Conservation (phyloP, 345 rosid genomes). For the Lenwebbia sp. region DNA sequence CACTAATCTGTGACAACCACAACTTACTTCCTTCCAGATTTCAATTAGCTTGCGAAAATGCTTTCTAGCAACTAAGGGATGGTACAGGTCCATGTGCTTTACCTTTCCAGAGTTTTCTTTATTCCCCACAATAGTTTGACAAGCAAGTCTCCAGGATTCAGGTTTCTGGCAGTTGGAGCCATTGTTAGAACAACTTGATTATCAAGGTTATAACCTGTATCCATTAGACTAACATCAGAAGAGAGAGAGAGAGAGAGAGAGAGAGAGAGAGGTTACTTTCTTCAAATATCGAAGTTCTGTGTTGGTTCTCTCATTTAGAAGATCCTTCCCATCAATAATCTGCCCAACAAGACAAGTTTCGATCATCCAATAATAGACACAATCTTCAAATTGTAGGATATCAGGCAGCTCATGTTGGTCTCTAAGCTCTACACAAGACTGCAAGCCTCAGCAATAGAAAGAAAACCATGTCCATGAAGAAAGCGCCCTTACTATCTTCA, state of each 20-base stretch:
- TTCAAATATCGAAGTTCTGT: constrained; percentile 54
- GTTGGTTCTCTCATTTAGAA: constrained; percentile 69
- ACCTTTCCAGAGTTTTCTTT: constrained; percentile 86
- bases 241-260: neutral
- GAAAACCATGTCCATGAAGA: neutral
- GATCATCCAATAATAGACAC: neutral
- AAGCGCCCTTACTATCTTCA: neutral
- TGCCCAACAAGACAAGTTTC: constrained; percentile 9
- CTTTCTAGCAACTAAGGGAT: neutral
- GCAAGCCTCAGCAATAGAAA: neutral
- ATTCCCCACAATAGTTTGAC: constrained; percentile 89
- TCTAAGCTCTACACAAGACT: neutral
- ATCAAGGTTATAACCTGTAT: neutral
- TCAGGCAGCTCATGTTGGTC: neutral
- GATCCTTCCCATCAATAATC: constrained; percentile 69
- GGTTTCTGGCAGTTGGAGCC: constrained; percentile 41
- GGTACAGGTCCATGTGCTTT: neutral
- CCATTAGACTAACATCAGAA: neutral
- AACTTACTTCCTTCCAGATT: neutral
- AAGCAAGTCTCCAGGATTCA: constrained; percentile 86
- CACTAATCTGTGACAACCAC: neutral
- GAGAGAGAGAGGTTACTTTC: constrained; percentile 28
- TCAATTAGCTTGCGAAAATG: neutral
- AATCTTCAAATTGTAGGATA: neutral
- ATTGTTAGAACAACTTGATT: neutral